Evolutionary conservation across 768 basidiomycete genomes (phyloP).

Genomic region (Myochromella boudieri): DNA sequence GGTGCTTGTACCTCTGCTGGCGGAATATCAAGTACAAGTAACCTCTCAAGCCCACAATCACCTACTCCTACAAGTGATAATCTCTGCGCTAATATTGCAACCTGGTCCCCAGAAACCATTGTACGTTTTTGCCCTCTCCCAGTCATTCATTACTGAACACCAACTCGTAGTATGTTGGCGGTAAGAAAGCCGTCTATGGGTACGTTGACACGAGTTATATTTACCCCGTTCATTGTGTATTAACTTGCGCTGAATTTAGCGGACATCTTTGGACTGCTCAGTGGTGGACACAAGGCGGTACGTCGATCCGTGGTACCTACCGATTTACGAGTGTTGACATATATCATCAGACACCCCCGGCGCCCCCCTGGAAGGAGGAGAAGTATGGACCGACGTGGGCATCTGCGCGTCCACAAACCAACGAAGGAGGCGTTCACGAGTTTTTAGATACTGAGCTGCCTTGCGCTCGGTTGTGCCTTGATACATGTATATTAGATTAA

Average conservation of each 20-base stretch:
- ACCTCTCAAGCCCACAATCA: neutral
- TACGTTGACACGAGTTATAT: neutral
- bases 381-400: slow-evolving; percentile 13
- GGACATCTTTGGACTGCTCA: slow-evolving; percentile 10
- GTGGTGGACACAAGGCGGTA: slow-evolving; percentile 14
- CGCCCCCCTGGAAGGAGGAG: neutral
- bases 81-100: slow-evolving; percentile 1
- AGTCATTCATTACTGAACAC: neutral
- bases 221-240: neutral
- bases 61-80: neutral
- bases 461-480: neutral
- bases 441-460: slow-evolving; percentile 5
- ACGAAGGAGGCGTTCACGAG: slow-evolving; percentile 3
- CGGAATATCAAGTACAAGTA: neutral
- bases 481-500: too few relatives aligned
- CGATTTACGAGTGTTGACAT: neutral
- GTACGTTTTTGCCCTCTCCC: slow-evolving; percentile 1
- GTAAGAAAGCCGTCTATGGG: slow-evolving; percentile 2
- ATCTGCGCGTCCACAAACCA: slow-evolving; percentile 1
- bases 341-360: slow-evolving; percentile 6
- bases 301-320: neutral
- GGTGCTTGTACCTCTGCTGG: slow-evolving; percentile 2
- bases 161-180: slow-evolving; percentile 2
- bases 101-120: slow-evolving; percentile 1
- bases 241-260: neutral